Conservation (phyloP, 805 yeast genomes). For the Ogataea wickerhamii region DNA sequence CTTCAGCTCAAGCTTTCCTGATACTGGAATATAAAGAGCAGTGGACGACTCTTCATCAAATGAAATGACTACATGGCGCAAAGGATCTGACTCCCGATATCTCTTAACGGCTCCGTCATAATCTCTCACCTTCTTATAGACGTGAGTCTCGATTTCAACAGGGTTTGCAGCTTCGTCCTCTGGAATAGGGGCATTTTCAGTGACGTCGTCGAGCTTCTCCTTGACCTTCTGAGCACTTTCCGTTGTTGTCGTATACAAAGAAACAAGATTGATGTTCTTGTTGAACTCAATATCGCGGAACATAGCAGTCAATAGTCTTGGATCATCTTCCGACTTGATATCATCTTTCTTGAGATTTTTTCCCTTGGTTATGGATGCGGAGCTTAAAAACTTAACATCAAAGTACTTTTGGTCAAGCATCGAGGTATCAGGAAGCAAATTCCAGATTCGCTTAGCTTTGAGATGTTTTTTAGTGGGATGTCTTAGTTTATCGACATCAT, state of each 20-base stretch:
- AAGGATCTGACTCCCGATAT: constrained; percentile 37
- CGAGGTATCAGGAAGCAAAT: constrained; percentile 85
- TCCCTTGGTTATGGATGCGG: constrained; percentile 46
- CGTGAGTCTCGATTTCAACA: constrained; percentile 41
- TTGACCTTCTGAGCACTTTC: constrained; percentile 40
- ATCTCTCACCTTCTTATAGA: constrained; percentile 67
- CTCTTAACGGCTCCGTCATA: constrained; percentile 64
- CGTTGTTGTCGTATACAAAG: constrained; percentile 53
- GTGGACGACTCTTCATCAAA: constrained; percentile 52
- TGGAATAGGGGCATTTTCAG: constrained; percentile 45
- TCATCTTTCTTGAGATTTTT: constrained; percentile 31
- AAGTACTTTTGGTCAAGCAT: constrained; percentile 76
- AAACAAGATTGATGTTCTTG: constrained; percentile 69
- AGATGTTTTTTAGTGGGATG: constrained; percentile 79
- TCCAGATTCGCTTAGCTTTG: constrained; percentile 75
- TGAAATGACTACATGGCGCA: constrained; percentile 66
- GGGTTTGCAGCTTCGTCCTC: constrained; percentile 43
- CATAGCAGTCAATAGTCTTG: constrained; percentile 52
- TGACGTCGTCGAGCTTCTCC: constrained; percentile 42
- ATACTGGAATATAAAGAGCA: constrained; percentile 75
- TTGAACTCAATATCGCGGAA: constrained; percentile 69
- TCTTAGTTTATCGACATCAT: constrained; percentile 42
- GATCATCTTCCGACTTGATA: constrained; percentile 31
- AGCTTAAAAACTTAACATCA: constrained; percentile 58
- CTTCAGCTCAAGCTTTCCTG: constrained; percentile 75